Conservation (phyloP, 2,329 filamentous ascomycete species). For the Trichoderma koningii region DNA sequence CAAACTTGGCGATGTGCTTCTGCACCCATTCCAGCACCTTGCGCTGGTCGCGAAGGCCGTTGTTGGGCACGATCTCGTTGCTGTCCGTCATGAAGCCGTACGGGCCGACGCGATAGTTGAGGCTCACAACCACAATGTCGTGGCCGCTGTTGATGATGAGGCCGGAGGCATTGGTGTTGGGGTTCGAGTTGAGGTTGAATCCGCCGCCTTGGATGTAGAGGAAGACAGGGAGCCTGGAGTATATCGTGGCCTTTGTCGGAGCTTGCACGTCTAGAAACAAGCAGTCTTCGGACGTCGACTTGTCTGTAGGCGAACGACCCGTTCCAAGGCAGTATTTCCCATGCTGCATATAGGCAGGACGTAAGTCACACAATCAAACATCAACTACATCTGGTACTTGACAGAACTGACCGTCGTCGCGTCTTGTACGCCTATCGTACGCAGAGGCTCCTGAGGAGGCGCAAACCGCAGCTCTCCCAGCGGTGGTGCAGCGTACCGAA, state of each 20-base stretch:
- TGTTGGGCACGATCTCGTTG: constrained; percentile 62
- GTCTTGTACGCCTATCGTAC: constrained; percentile 48
- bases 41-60: constrained; percentile 69
- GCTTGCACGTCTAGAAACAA: constrained; percentile 68
- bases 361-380: not conserved
- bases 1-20: constrained; percentile 65
- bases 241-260: constrained; percentile 52
- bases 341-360: constrained; percentile 12
- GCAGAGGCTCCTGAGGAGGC: constrained; percentile 63
- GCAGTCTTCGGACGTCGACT: constrained; percentile 61
- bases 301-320: constrained; percentile 32
- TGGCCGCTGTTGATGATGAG: constrained; percentile 59
- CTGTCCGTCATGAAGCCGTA: constrained; percentile 70
- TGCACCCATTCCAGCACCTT: constrained; percentile 71
- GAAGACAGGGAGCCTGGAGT: constrained; percentile 64
- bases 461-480: constrained; percentile 66
- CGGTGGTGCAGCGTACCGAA: constrained; percentile 73
- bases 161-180: constrained; percentile 61
- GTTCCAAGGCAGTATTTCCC: constrained; percentile 38
- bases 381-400: not conserved
- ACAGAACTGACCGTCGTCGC: constrained; percentile 54
- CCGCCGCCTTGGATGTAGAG: constrained; percentile 62
- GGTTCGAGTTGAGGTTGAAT: constrained; percentile 53
- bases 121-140: constrained; percentile 67
- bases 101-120: constrained; percentile 76